Evolutionary conservation across 1,284 basidiomycete species (phyloP).

Genomic region (Kalmanozyma brasiliensis): DNA sequence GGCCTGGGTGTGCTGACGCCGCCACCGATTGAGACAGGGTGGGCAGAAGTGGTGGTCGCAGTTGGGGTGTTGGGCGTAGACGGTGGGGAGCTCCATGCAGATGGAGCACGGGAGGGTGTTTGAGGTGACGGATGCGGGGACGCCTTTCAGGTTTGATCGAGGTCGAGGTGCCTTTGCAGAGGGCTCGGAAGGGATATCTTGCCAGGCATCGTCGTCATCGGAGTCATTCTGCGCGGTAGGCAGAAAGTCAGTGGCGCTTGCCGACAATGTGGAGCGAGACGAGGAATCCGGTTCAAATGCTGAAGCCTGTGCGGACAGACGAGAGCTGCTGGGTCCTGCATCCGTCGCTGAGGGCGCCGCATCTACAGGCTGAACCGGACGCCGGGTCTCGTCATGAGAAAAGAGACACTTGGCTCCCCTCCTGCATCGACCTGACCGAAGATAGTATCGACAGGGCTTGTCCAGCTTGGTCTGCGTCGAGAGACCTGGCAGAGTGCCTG

Average conservation of each 20-base stretch:
- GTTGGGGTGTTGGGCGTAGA: conserved; percentile 35
- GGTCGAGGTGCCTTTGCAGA: not conserved
- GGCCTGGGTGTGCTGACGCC: conserved; percentile 15
- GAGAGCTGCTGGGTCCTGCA: not conserved
- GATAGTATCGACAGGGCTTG: conserved; percentile 32
- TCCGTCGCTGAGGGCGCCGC: not conserved
- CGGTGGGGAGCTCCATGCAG: conserved; percentile 41
- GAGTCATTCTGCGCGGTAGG: not conserved
- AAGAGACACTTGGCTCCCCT: conserved; percentile 37
- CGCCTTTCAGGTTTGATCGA: conserved; percentile 10
- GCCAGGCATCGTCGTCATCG: conserved; percentile 13
- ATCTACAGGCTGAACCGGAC: not conserved
- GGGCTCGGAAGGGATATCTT: not conserved
- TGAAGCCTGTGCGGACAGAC: conserved; percentile 12
- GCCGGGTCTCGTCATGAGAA: conserved; percentile 15
- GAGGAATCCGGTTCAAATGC: conserved; percentile 8
- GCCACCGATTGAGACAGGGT: conserved; percentile 37
- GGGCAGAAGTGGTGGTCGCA: conserved; percentile 49
- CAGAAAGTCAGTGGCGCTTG: conserved; percentile 16
- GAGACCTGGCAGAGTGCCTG: not conserved
- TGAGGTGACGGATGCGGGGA: conserved; percentile 10
- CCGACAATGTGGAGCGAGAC: conserved; percentile 9
- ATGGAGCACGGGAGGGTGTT: conserved; percentile 33
- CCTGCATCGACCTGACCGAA: conserved; percentile 37
- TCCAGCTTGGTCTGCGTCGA: not conserved